Base-by-base conservation (phyloP, 192 early-diverging fungal species). In the Physocladia obscura region DNA sequence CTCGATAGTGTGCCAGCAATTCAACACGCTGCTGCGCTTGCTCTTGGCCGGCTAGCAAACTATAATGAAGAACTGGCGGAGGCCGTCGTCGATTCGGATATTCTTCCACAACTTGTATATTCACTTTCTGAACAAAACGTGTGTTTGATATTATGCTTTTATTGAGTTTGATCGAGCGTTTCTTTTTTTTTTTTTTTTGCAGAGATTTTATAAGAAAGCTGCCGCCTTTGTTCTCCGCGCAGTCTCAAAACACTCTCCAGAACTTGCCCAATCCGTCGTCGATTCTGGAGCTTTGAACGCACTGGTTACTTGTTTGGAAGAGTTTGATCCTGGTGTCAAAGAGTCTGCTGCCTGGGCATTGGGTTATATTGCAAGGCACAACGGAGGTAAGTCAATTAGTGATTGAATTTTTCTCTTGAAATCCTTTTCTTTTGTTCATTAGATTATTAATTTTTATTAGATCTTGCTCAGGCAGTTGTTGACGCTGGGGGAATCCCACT, bases 141-240 rank as follows among this genome's bases (percentile, higher is more conserved):
- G 54, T 60, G 71, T 57, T 24, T 57, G 30, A 35, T 37, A 29
- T 30, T 67, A 29, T 31, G 24, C 22, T n/a, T 0, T 27, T 27
- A 26, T 35, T 67, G 6, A 15, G 55, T 15, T 38, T 60, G 27
- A 17, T 44, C 40, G 17, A 15, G 11, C 48, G 17, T 26, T 52
- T 50, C 27, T 58, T 62, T 52, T n/a, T 35, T 49, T 71, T 60
- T 30, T 62, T 11, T 22, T 58, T 13, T 15, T 24, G 31, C 64
- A 87, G 85, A 55, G 81, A 52, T 87, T 85, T 58, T 83, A 84
- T 72, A 87, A 87, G 62, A 87, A 87, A 65, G 81, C 85, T 21
- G 79, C 79, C 17, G 76, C 81, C 0, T 87, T 87, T 60, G 81
- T 85, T 13, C 71, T 87, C 34, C 77, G 85, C 30, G 81, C 85